Base-by-base conservation (phyloP, 805 yeast genomes). In the Nakazawaea siamensis region DNA sequence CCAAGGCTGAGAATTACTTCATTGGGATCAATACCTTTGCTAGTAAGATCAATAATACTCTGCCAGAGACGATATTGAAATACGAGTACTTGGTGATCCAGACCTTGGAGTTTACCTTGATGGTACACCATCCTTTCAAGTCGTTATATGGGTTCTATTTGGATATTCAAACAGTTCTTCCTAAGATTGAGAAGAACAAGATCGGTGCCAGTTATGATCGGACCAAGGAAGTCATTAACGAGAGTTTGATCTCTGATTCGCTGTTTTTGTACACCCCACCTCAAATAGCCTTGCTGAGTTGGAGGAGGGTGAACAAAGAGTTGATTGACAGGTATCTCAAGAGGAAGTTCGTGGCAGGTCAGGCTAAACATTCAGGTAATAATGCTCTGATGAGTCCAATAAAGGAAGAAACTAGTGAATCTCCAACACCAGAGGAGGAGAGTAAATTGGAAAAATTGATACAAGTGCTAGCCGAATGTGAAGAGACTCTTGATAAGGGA, bases 91-190 rank as follows among this genome's bases (percentile, higher is more conserved):
- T 67, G 29, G 68, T 92, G 4, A 58, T 88, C 36, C 84, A 76
- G 55, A 68, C 84, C 8, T 62, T 92, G 47, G 66, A 76, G 40
- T 92, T 92, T 57, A 80, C 95, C 0, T 61, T 92, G 33, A 52
- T 79, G 42, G 90, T 82, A 8, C 97, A 90, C 54, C 96, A 86
- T 57, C 94, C 97, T 2, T 80, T 73, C 56, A 68, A 80, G 42
- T 86, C 97, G 0, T 57, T 92, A n/a, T 92, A 88, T 54, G 99
- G 99, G 16, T 88, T 90, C 53, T 90, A 81, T 56, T 69, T 90
- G 31, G 99, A 92, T 56, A 72, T 88, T 43, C 98, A 92, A 54
- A 67, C 57, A 36, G 67, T 62, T 35, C 57, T 73, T 47, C 59
- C 76, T 1, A 55, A 61, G 16, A 54, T 71, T 13, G 76, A 74